Base-by-base conservation (phyloP, 768 basidiomycete genomes). In the Leccinellum rugosiceps region DNA sequence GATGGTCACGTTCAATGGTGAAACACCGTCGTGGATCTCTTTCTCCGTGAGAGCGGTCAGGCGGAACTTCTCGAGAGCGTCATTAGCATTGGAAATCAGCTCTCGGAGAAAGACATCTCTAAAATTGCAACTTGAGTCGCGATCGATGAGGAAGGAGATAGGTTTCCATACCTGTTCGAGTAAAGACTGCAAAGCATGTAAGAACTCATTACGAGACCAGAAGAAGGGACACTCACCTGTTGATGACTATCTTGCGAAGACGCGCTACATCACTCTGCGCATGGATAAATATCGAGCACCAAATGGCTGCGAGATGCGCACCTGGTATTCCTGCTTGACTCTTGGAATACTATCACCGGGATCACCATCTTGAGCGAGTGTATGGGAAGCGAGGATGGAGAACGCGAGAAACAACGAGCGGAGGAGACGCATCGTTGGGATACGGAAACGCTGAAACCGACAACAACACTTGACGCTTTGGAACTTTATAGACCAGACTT, bases 51-150 rank as follows among this genome's bases (percentile, higher is more conserved):
- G 78, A 4, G 92, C 79, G 14, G 85, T 87, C 45, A 99, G 76
- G 25, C 97, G 87, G 52, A 96, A 81, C 72, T 98, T 98, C 72
- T 98, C 96, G 52, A 98, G 77, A 2, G 97, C 97, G 69, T 99
- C 97, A 71, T 98, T 97, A 43, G 95, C 90, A 67, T 96, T 96
- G 7, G 93, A 95, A 63, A 95, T 83, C 50, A 95, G 78, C 72
- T 98, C 95, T 45, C 95, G 91, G 50, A 93, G 80, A 71, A 92
- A 93, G 26, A 92, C 84, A 43, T 92, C 90, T 66, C 89, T 91
- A 23, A 19, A 7, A 48, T 32, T 30, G 15, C 53, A 28, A n/a
- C 6, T 52, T 63, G 35, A 55, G 49, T 41, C 28, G 59, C 34
- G 49, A 43, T 44, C 38, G 7, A 17, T 38, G 19, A 35, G n/a